Conservation (phyloP, 129 eudicot species). For the Escallonia herrerae region DNA sequence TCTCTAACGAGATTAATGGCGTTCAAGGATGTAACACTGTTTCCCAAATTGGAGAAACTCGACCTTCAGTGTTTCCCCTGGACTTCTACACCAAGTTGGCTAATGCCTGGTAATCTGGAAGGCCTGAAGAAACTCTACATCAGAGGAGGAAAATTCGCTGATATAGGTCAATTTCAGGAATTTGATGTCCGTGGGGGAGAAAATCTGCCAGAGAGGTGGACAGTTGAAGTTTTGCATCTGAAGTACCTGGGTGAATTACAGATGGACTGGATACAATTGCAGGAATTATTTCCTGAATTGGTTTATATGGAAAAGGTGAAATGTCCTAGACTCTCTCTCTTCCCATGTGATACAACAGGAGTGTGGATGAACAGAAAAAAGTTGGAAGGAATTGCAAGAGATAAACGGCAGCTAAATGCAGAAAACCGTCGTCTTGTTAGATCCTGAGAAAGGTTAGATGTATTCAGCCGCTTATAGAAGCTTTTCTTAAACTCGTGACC, state of each 20-base stretch:
- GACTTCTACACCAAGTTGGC: conserved; percentile 22
- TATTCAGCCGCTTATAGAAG: too few species aligned
- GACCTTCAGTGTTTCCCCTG: conserved; percentile 44
- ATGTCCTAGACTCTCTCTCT: conserved; percentile 42
- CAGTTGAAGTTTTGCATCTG: conserved; percentile 28
- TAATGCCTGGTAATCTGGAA: conserved; percentile 22
- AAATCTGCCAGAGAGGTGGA: conserved; percentile 16
- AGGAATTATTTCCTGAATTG: conserved; percentile 31
- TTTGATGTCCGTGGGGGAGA: background rate
- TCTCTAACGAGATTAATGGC: background rate
- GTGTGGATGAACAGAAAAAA: conserved; percentile 31
- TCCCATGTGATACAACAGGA: conserved; percentile 50
- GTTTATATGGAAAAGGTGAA: conserved; percentile 30
- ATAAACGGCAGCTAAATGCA: too few species aligned
- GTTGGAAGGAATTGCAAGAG: too few species aligned
- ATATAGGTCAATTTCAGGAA: conserved; percentile 25
- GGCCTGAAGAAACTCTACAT: conserved; percentile 38
- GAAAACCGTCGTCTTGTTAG: too few species aligned
- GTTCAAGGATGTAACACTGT: too few species aligned
- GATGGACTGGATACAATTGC: conserved; percentile 48
- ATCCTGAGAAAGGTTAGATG: too few species aligned
- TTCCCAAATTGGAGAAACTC: conserved; percentile 24
- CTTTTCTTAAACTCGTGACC: too few species aligned
- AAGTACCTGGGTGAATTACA: conserved; percentile 42
- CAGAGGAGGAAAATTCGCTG: conserved; percentile 43